phyloP scores from a whole-genome alignment of 345 rosid genomes.

The Hibiscus mutabilis region DNA sequence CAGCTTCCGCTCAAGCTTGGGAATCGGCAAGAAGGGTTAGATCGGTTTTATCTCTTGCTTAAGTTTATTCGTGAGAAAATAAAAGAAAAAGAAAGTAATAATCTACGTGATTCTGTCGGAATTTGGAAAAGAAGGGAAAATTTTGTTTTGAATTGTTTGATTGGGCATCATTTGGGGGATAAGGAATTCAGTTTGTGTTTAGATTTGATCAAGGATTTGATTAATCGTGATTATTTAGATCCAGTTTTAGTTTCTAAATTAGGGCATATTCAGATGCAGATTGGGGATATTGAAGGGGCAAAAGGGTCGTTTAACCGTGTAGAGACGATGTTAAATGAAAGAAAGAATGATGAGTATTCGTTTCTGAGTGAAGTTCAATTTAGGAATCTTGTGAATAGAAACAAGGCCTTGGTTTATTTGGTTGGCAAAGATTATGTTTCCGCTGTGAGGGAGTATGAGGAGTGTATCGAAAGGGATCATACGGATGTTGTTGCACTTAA shows the following conservation, averaged over 20 bases:
- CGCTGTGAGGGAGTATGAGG: slow-evolving; percentile 83
- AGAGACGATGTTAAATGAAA: slow-evolving; percentile 40
- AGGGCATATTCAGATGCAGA: slow-evolving; percentile 84
- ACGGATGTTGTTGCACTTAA: slow-evolving; percentile 68
- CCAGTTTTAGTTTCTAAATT: slow-evolving; percentile 64
- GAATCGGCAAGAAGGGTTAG: slow-evolving; percentile 59
- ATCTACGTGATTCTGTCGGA: background rate
- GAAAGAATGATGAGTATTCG: no score
- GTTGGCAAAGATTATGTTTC: slow-evolving; percentile 91
- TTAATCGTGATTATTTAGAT: slow-evolving; percentile 38
- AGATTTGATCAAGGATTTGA: slow-evolving; percentile 49
- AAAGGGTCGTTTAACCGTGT: slow-evolving; percentile 48
- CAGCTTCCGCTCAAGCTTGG: slow-evolving; percentile 20
- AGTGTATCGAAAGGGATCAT: slow-evolving; percentile 81
- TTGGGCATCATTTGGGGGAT: slow-evolving; percentile 52
- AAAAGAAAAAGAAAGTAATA: slow-evolving; percentile 24
- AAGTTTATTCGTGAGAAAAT: slow-evolving; percentile 49
- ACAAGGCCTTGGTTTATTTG: slow-evolving; percentile 73
- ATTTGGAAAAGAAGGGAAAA: slow-evolving; percentile 42
- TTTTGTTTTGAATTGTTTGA: slow-evolving; percentile 54
- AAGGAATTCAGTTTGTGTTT: slow-evolving; percentile 69
- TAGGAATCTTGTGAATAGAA: slow-evolving; percentile 67
- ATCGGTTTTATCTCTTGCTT: slow-evolving; percentile 58
- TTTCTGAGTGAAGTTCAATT: no score
- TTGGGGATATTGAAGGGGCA: slow-evolving; percentile 82